Percentiles rank a stretch among this genome's conserved stretches.
phyloP scores from a whole-genome alignment of 495 filamentous ascomycete species.

The Podospora pseudoanserina region DNA sequence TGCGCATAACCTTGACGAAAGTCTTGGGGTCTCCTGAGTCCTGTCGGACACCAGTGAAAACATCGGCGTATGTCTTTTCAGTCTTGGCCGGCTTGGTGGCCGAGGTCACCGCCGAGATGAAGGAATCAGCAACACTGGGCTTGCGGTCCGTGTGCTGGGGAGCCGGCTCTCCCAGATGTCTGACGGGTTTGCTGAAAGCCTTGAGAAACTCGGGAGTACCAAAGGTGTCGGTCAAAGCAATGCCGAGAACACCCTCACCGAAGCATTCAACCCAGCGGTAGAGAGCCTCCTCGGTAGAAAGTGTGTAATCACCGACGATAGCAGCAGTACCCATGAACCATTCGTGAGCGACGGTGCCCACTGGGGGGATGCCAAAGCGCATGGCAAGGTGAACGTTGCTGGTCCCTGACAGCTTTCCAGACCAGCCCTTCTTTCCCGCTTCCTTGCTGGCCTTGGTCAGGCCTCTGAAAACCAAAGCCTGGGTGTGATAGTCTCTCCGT shows the following conservation, averaged over 20 bases:
- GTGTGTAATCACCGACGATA: slow-evolving; percentile 77
- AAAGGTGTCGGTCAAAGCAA: slow-evolving; percentile 97
- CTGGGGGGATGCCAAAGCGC: slow-evolving; percentile 74
- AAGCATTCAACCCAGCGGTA: slow-evolving; percentile 88
- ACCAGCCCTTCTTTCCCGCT: slow-evolving; percentile 55
- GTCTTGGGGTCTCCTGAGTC: slow-evolving; percentile 86
- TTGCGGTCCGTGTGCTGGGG: slow-evolving; percentile 18
- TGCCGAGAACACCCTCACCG: slow-evolving; percentile 83
- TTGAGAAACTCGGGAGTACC: slow-evolving; percentile 86
- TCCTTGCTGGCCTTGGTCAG: slow-evolving; percentile 69
- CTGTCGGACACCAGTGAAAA: slow-evolving; percentile 85
- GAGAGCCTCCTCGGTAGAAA: slow-evolving; percentile 78
- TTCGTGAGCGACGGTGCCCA: slow-evolving; percentile 95
- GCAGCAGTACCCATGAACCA: slow-evolving; percentile 99
- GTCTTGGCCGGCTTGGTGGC: slow-evolving; percentile 15
- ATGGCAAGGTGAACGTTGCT: slow-evolving; percentile 98
- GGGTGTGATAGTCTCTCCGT: slow-evolving; percentile 88
- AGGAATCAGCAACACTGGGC: slow-evolving; percentile 32
- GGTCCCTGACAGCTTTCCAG: slow-evolving; percentile 76
- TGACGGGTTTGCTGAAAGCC: slow-evolving; percentile 67
- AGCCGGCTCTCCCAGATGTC: slow-evolving; percentile 27
- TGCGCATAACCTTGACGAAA: slow-evolving; percentile 77
- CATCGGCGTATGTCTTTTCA: slow-evolving; percentile 68
- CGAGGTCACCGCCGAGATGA: slow-evolving; percentile 26
- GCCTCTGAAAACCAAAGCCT: slow-evolving; percentile 85